Base-by-base conservation (phyloP, 306 rosid genomes). In the Cicer chorassanicum region DNA sequence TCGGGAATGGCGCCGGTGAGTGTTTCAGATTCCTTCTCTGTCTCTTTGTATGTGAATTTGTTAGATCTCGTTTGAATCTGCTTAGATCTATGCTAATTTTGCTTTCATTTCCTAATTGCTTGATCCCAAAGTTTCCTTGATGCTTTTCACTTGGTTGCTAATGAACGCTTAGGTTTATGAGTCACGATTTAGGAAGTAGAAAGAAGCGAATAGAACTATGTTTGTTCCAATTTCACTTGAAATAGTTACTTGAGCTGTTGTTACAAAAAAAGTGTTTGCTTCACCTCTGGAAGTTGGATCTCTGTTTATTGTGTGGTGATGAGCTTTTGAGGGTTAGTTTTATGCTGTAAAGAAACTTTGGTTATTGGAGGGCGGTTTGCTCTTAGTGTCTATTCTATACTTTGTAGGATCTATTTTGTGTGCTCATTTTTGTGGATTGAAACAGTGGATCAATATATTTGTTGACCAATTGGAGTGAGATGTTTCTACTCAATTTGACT, bases 1-100 rank as follows among this genome's bases (percentile, higher is more conserved):
- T 66, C 97, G 99, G 6, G 98, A 95, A 81, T 95, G 99, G 99
- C 88, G 99, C 78, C 88, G 97, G 99, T 95, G 73, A 90, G 98
- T 46, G 82, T 82, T 84, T 62, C 66, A 69, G 70, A 80, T 24
- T 54, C 48, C n/a, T 70, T 53, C 9, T 19, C 46, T 21, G 0
- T 66, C 54, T 66, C 12, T 64, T 68, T 21, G 1, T 60, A 13
- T 76, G 73, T 68, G 69, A 65, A 73, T 65, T 66, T 59, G 54
- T 41, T 77, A 79, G 87, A 82, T 84, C 88, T 69, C 12, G 80
- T 29, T 76, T 78, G 77, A 61, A 70, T 71, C 67, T 64, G 80
- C 70, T 34, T 84, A 79, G 90, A 86, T 87, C 90, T 79, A 59
- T 24, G 11, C 1, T 40, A 71, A 44, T 54, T 74, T 70, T 14